Base-by-base conservation (phyloP, 257 asterid species). In the Euphrasia confusa region DNA sequence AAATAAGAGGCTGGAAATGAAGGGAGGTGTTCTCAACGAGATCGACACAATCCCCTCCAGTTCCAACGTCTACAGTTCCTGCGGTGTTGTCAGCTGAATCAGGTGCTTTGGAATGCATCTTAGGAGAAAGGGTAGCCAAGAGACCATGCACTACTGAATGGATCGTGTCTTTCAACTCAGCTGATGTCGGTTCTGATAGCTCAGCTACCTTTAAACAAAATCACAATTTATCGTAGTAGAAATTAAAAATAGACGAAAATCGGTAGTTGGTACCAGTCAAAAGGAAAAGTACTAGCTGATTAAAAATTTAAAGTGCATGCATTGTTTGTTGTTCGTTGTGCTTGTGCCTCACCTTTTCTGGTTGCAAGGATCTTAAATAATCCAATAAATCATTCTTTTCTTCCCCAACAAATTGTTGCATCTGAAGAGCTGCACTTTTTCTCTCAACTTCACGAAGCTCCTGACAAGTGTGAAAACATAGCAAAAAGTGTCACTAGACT, bases 381-480 rank as follows among this genome's bases (percentile, higher is more conserved):
- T 92, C 96, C 83, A 92, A 78, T 71, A 92, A 78, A 70, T 92
- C 98, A 71, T 92, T 92, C 77, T 92, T 80, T 76, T 92, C 98
- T 71, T 89, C 97, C 50, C 98, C 96, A 12, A 86, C 97, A 83
- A 92, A 86, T 75, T 84, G 95, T 78, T 92, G 98, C 98, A 92
- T 86, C 79, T 92, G 98, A 69, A 92, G 90, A 66, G 98, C 98
- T 53, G 89, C 92, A 71, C 76, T 83, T 79, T 86, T 92, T 79
- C 97, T 79, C 83, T 86, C 83, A 47, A 81, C 95, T 75, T 86
- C 96, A 58, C 65, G 87, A 74, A 92, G 96, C 75, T 92, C 98
- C 98, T 92, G 75, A 54, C 60, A 49, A 39, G 48, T 67, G 70
- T 37, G 68, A 54, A 66, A 7, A 72, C 53, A 11, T 54, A 7